Evolutionary conservation across 306 rosid genomes (phyloP), one percentile per base, ranked within the genome.

Genomic region (Echinosophora koreensis): DNA sequence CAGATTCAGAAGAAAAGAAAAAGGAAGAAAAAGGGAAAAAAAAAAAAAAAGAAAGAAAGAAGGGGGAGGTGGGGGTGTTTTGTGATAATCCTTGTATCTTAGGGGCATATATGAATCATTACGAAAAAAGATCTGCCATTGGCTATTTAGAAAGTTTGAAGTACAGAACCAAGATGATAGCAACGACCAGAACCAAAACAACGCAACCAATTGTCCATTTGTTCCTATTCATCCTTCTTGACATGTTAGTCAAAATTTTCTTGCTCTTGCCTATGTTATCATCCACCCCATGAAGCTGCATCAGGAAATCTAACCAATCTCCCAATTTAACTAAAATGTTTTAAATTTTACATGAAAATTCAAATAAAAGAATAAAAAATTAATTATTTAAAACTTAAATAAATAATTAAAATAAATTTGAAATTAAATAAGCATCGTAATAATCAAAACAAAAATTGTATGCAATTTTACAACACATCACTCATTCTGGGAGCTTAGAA

Each of bases 241-340:
- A 57, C 78, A 94, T 92, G 86, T 76, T 75, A 5, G 92, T 42
- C 91, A 94, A 81, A 68, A 92, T 76, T 84, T 44, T 92, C 90
- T 89, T 94, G 87, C 98, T 92, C 88, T 84, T 90, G 37, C 97
- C 92, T 37, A 94, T 16, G 88, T 94, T 94, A 63, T 94, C 97
- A 75, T 94, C 97, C 63, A 94, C 98, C 17, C 95, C 95, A 74
- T 90, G 92, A 84, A 94, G 91, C 98, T 94, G 85, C 87, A 86
- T 51, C 32, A 50, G 62, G 66, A 59, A 41, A 76, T 35, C 66
- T 79, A 80, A 62, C 32, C 77, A 77, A 30, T 30, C 32, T 30
- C 32, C 32, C 32, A 30, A 30, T 1, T 30, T 30, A 30, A 30
- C 32, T 30, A 30, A 30, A 30, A 30, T 30, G 2, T 30, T 30